A percentile compares a stretch with the other conserved stretches of the same genome.
These are phyloP conservation scores for Cyberlindnera nakhonratchasimensis DNA, from an alignment of 805 yeast genomes.

Conservation along the genomic window DNA sequence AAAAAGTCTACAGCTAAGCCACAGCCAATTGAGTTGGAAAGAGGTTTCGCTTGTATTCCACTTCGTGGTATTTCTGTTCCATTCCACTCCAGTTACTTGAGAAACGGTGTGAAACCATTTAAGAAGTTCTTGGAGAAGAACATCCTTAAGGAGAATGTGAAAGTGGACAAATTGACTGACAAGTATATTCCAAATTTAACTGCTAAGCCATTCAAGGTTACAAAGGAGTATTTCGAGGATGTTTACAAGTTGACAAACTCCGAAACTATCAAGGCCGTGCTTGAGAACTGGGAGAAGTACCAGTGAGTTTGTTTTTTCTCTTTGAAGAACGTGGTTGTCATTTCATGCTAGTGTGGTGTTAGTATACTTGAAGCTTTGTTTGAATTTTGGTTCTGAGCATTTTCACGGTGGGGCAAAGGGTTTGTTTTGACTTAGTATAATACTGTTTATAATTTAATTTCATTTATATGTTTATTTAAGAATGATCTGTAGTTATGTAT, in stretches of 20 bases:
- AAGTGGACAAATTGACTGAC: constrained; percentile 88
- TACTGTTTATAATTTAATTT: constrained; percentile 13
- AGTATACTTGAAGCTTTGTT: constrained; percentile 5
- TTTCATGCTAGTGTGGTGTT: constrained; percentile 27
- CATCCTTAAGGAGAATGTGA: constrained; percentile 90
- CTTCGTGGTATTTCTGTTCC: constrained; percentile 99
- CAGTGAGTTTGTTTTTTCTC: constrained; percentile 30
- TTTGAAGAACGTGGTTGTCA: background rate
- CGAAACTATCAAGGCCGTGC: constrained; percentile 81
- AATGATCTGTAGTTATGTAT: background rate
- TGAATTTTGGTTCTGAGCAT: constrained; percentile 1
- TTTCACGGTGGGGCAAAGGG: constrained; percentile 10
- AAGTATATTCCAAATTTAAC: constrained; percentile 98
- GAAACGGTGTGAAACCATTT: constrained; percentile 99
- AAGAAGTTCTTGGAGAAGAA: constrained; percentile 95
- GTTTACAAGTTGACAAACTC: constrained; percentile 90
- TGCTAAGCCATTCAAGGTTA: constrained; percentile 92
- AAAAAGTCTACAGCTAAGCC: constrained; percentile 81
- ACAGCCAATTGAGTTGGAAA: constrained; percentile 94
- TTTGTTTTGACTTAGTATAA: constrained; percentile 11
- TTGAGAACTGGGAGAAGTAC: constrained; percentile 94
- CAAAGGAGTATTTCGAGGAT: constrained; percentile 96
- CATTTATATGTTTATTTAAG: constrained; percentile 4
- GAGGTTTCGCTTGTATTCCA: constrained; percentile 98
- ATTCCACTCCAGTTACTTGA: constrained; percentile 97